A percentile compares a stretch with the other conserved stretches of the same genome.
Evolutionary conservation across 2,329 filamentous ascomycete species (phyloP).

Genomic region (Colletotrichum eleusines): DNA sequence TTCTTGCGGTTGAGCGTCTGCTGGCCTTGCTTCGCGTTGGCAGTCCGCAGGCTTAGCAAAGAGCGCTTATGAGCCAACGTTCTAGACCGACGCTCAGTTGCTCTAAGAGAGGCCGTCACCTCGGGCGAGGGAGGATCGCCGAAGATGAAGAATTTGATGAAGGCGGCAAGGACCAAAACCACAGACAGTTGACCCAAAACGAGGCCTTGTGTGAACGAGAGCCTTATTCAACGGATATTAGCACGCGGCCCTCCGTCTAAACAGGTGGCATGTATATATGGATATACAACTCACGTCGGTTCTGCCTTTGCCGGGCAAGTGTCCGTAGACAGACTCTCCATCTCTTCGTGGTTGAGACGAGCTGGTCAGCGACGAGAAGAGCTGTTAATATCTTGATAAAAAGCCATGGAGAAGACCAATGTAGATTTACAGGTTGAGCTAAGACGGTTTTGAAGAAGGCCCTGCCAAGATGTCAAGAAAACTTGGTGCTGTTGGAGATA

Average conservation of each 20-base stretch:
- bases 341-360: constrained; percentile 4
- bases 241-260: neutral
- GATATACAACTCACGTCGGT: constrained; percentile 33
- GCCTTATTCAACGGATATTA: constrained; percentile 57
- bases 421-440: neutral
- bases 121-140: constrained; percentile 91
- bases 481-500: neutral
- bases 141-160: constrained; percentile 99
- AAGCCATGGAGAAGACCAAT: neutral
- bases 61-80: constrained; percentile 83
- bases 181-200: constrained; percentile 94
- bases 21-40: constrained; percentile 54
- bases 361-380: neutral
- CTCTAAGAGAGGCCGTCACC: constrained; percentile 79
- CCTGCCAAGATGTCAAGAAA: neutral
- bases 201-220: constrained; percentile 94
- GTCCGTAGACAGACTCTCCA: constrained; percentile 43
- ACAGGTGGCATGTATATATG: neutral
- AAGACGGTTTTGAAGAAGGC: neutral
- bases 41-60: constrained; percentile 71
- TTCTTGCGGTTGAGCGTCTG: constrained; percentile 71
- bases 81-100: constrained; percentile 78
- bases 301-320: constrained; percentile 51
- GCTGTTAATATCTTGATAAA: too few species aligned
- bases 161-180: constrained; percentile 88